phyloP scores from a whole-genome alignment of 129 eudicot genomes.

The Artemisia tridentata region DNA sequence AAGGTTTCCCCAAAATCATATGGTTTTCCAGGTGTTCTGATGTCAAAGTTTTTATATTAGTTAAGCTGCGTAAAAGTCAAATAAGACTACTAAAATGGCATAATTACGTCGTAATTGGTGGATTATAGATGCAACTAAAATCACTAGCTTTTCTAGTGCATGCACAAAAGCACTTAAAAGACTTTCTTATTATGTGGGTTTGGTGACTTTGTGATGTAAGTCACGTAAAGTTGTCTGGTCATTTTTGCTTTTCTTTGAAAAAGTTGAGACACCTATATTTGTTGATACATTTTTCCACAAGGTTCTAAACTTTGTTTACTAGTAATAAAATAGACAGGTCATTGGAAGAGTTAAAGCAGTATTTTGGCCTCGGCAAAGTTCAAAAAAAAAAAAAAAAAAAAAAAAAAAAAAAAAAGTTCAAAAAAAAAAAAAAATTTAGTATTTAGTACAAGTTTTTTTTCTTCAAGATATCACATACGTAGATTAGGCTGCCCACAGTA shows the following conservation, averaged over 20 bases:
- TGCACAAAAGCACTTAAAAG: conserved; percentile 10
- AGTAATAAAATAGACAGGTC: no score
- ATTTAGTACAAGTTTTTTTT: no score
- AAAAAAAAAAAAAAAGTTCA: no score
- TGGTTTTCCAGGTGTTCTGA: no score
- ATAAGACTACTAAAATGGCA: background rate
- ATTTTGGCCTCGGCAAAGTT: no score
- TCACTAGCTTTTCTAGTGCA: background rate
- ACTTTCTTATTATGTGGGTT: conserved; percentile 6
- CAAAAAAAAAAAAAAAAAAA: no score
- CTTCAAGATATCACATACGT: no score
- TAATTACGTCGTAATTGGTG: background rate
- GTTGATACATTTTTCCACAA: background rate
- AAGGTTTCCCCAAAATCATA: no score
- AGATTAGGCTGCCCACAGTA: no score
- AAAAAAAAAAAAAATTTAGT: no score
- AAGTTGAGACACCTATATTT: conserved; percentile 3
- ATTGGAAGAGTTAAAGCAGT: no score
- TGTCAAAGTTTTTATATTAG: no score
- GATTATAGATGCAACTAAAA: background rate
- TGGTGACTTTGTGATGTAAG: conserved; percentile 23
- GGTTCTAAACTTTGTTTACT: background rate
- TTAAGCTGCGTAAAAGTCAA: background rate
- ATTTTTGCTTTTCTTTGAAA: conserved; percentile 10
- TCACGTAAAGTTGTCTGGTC: conserved; percentile 23